Evolutionary conservation across 306 rosid species (phyloP).

Genomic region (Malus sylvestris): DNA sequence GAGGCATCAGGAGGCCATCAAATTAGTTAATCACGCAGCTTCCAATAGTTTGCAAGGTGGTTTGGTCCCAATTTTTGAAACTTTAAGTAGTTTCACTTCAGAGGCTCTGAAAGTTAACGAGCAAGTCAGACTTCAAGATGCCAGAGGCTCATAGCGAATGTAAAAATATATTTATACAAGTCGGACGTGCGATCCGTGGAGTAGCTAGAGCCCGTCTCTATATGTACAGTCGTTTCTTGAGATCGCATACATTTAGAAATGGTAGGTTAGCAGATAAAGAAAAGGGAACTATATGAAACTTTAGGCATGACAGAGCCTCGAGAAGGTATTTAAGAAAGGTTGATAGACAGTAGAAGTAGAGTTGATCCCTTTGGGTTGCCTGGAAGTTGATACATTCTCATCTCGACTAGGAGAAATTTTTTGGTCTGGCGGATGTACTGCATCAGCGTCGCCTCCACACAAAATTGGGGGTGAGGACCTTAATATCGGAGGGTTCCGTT

Average conservation of each 20-base stretch:
- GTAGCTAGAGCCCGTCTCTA: neutral
- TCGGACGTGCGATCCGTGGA: neutral
- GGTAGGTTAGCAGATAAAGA: conserved; percentile 16
- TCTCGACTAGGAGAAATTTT: neutral
- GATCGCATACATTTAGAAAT: conserved; percentile 17
- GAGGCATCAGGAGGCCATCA: conserved; percentile 70
- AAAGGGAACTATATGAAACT: conserved; percentile 7
- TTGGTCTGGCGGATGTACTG: neutral
- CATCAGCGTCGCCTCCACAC: neutral
- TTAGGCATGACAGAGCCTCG: conserved; percentile 23
- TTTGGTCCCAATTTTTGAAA: conserved; percentile 84
- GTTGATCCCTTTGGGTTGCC: conserved; percentile 17
- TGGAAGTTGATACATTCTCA: neutral
- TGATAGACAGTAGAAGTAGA: neutral
- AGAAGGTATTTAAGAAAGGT: neutral
- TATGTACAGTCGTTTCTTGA: conserved; percentile 8
- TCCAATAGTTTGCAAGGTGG: conserved; percentile 71
- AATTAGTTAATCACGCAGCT: conserved; percentile 65
- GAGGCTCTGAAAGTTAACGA: conserved; percentile 81
- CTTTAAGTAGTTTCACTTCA: conserved; percentile 68
- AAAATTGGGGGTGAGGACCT: too few species aligned
- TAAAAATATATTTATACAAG: neutral
- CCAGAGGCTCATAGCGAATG: conserved; percentile 11
- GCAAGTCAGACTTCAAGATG: conserved; percentile 59
- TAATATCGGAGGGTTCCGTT: neutral